Evolutionary conservation across 1,284 basidiomycete species (phyloP).

Genomic region (Trametes versicolor): DNA sequence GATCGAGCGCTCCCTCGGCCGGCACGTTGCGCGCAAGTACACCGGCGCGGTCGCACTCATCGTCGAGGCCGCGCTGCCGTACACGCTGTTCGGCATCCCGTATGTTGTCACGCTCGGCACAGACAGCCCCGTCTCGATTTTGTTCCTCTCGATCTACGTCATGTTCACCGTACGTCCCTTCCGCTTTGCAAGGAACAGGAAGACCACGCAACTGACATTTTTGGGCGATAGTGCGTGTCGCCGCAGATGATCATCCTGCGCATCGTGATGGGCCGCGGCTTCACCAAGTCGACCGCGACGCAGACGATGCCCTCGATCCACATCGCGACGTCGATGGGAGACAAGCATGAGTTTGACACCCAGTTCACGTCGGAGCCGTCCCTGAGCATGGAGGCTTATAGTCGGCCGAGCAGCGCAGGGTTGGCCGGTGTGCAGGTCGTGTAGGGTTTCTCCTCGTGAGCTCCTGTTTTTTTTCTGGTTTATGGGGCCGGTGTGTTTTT

Average conservation of each 20-base stretch:
- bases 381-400: neutral
- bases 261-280: constrained; percentile 5
- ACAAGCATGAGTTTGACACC: neutral
- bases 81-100: constrained; percentile 24
- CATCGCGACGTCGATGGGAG: constrained; percentile 1
- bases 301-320: constrained; percentile 1
- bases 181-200: no score
- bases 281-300: constrained; percentile 2
- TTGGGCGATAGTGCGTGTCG: neutral
- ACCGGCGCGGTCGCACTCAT: constrained; percentile 25
- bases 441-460: no score
- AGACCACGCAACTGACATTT: neutral
- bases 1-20: constrained; percentile 10
- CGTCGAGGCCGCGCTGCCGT: constrained; percentile 25
- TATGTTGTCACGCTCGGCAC: constrained; percentile 25
- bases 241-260: constrained; percentile 12
- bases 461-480: no score
- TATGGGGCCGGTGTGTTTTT: no score
- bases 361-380: neutral
- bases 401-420: neutral
- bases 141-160: constrained; percentile 29
- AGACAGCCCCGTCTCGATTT: constrained; percentile 17
- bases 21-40: constrained; percentile 18
- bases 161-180: constrained; percentile 31
- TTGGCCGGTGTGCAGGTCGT: no score